These are phyloP conservation scores for Astragalus membranaceus DNA, from an alignment of 306 rosid genomes.

Conservation along the genomic window DNA sequence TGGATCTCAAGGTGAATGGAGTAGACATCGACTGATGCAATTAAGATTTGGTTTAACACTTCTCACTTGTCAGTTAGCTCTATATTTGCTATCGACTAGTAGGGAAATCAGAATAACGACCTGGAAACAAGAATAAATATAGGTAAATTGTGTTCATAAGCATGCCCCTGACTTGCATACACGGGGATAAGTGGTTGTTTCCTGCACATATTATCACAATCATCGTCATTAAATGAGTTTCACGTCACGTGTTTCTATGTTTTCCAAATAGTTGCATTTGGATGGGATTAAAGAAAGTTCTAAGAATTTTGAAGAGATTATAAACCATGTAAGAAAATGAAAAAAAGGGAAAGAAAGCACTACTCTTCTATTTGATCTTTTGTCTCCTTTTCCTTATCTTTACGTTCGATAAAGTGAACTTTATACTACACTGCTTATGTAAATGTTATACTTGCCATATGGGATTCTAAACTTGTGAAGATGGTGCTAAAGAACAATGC, in stretches of 20 bases:
- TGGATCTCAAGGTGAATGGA: background rate
- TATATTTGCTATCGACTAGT: background rate
- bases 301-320: background rate
- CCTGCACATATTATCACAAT: background rate
- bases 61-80: background rate
- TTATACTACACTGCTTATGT: background rate
- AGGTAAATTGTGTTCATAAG: background rate
- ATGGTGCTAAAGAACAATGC: background rate
- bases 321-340: background rate
- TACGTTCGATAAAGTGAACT: background rate
- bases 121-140: background rate
- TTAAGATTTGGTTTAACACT: background rate
- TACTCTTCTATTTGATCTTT: background rate
- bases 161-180: background rate
- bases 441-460: background rate
- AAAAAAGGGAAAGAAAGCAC: background rate
- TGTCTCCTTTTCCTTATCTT: background rate
- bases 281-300: background rate
- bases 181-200: background rate
- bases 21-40: background rate
- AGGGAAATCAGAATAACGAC: background rate
- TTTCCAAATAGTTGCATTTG: background rate
- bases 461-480: background rate
- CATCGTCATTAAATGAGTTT: background rate
- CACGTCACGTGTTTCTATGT: background rate